Base-by-base conservation (phyloP, 352 stramenopile genomes). In the Phytophthora sp. region DNA sequence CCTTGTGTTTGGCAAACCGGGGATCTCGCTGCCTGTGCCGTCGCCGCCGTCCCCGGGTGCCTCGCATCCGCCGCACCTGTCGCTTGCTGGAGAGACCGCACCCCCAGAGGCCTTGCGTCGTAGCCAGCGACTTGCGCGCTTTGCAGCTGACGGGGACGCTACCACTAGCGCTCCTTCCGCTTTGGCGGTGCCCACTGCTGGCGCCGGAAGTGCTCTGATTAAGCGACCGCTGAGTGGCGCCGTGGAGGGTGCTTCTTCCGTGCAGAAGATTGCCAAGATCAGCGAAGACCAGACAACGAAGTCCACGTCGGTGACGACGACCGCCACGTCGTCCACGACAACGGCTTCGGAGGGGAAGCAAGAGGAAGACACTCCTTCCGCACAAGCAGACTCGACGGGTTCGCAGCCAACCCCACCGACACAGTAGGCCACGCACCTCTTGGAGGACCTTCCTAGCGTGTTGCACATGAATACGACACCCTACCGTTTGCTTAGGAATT, bases 1-100 rank as follows among this genome's bases (percentile, higher is more conserved):
- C 3, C 74, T 94, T 4, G 80, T 92, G 24, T 94, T 94, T 64
- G 86, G 86, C 49, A 92, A 91, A 53, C 77, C 83, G 12, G 83
- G 79, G 1, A 92, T 94, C 56, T 87, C 80, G 2, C 59, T 94
- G 4, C 86, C 86, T 27, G 69, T 94, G 8, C 86, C 86, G 3
- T 78, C 86, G 1, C 74, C 84, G 9, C 56, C 81, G 9, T 85
- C 80, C 18, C 74, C 79, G 2, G 56, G 33, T 30, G 58, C 57
- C 4, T 64, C 61, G 16, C 61, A 69, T 13, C 54, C 57, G 18
- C 58, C 71, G 12, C 66, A 69, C 23, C 26, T 71, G 11, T 73
- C 61, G 26, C 60, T 71, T 21, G 50, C 53, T 65, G 66, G 47
- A 38, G 71, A 75, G 26, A 67, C 29, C 8, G 57, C 45, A 0